Evolutionary conservation across 768 basidiomycete species (phyloP).

Genomic region (Pisolithus sp.): DNA sequence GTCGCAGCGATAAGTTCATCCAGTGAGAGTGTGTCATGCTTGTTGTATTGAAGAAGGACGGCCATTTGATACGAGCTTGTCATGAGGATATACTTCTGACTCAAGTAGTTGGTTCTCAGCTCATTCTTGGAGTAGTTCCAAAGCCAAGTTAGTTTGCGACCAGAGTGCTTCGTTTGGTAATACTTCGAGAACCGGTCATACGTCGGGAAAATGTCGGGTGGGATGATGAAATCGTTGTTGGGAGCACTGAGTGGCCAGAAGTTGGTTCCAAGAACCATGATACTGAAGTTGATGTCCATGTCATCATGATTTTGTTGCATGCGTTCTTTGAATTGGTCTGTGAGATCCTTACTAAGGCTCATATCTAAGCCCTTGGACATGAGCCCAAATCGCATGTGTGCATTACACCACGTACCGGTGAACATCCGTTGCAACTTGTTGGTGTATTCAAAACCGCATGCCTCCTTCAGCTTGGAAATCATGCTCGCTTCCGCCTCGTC

Average conservation of each 20-base stretch:
- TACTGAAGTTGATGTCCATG: slow-evolving; percentile 83
- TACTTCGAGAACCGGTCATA: slow-evolving; percentile 90
- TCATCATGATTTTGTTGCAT: slow-evolving; percentile 85
- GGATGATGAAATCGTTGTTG: slow-evolving; percentile 81
- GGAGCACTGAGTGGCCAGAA: slow-evolving; percentile 92
- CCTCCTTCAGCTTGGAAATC: slow-evolving; percentile 96
- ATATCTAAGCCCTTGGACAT: slow-evolving; percentile 57
- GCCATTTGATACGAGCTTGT: slow-evolving; percentile 94
- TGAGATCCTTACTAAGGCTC: slow-evolving; percentile 91
- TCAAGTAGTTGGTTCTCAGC: slow-evolving; percentile 85
- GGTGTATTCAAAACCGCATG: slow-evolving; percentile 95
- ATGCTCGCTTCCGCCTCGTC: slow-evolving; percentile 96
- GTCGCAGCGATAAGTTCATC: slow-evolving; percentile 78
- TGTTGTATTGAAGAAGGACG: slow-evolving; percentile 91
- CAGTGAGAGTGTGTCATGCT: slow-evolving; percentile 76
- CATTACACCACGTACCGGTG: slow-evolving; percentile 51
- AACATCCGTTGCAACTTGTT: slow-evolving; percentile 97
- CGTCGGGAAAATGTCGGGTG: slow-evolving; percentile 77
- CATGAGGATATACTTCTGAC: slow-evolving; percentile 94
- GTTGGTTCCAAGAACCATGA: slow-evolving; percentile 92
- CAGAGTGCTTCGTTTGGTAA: slow-evolving; percentile 90
- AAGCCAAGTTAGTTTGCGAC: slow-evolving; percentile 93
- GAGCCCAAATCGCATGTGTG: neutral
- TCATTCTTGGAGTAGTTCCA: slow-evolving; percentile 99
- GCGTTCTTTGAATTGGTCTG: slow-evolving; percentile 89